Evolutionary conservation across 2,329 filamentous ascomycete genomes (phyloP), one percentile per base, ranked within the genome.

Genomic region (Fusarium tuaranense): DNA sequence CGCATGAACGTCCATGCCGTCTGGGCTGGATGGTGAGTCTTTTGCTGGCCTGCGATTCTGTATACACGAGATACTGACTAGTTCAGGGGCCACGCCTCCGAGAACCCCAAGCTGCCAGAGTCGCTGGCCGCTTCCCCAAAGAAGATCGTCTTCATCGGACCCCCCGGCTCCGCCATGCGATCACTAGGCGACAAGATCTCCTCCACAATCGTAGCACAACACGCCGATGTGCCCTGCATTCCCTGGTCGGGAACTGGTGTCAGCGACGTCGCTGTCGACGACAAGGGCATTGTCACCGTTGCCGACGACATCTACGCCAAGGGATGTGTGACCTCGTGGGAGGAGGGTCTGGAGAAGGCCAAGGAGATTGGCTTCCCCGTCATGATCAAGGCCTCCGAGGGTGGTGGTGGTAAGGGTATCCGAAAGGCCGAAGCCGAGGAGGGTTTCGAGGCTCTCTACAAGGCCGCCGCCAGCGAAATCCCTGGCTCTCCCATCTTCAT

Each of bases 351-450:
- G 61, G 87, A 90, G 81, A 95, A 93, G 81, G 97, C 97, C 69
- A 92, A 90, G 83, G 90, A 94, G 81, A 99, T 99, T 83, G 97
- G 97, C 77, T 99, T 99, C 87, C 97, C 97, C 18, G 94, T 99
- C 88, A 99, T 99, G 97, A 95, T 99, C 84, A 99, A 99, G 89
- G 97, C 97, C n/a, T 98, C 97, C 4, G 97, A 99, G 88, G 97
- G 97, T 86, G 97, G 97, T 87, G 97, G 97, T 87, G 97, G 97
- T 83, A 99, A 99, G 88, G 97, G 97, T 89, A 99, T 99, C 82
- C 95, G 97, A 83, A 98, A 98, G 87, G 97, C 97, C 77, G 88
- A 94, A 72, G 88, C 88, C 71, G 95, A 98, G 83, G 93, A 96
- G 48, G 92, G 93, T 73, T 99, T 99, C 80, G 89, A 93, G 81